Evolutionary conservation across 2,329 filamentous ascomycete species (phyloP), one percentile per base, ranked within the genome.

Genomic region (Ustulina deusta): DNA sequence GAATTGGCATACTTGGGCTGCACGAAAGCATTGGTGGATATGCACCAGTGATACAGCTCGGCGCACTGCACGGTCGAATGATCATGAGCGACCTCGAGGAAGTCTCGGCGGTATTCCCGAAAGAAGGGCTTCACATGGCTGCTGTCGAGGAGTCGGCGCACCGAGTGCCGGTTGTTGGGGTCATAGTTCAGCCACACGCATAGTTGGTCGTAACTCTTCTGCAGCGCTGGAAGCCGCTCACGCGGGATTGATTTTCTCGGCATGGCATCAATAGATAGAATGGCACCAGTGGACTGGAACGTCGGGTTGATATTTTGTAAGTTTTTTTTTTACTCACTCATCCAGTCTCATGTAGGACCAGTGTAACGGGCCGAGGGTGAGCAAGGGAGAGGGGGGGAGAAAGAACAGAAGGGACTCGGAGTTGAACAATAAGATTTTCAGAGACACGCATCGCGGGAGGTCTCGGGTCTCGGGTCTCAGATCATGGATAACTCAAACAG

Each of bases 81-180:
- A 17, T 66, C 69, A 5, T 58, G 57, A 20, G 63, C n/a, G 7
- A 25, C 46, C 67, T 74, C 73, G 22, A 78, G 74, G 69, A 75
- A 77, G 61, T 75, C 73, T 13, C 63, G 71, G 15, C 70, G 70
- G 55, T 75, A 78, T 63, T 78, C 76, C 3, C 68, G 63, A 49
- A 76, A 77, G 70, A 74, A 78, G 6, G 76, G 76, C 38, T 65
- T 61, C 20, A 78, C 64, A 42, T 68, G 72, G 20, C 70, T 63
- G 52, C 75, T 68, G 49, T 73, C 70, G 15, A 76, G 65, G 1
- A 76, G 58, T 9, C 61, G 54, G n/a, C 63, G 70, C 29, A 69
- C 69, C 7, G 56, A 51, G 38, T 71, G 70, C 22, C 69, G 65
- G 40, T 71, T 70, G 15, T 70, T 72, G 13, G 63, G 65, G 60